Conservation (phyloP, 1,284 basidiomycete genomes). For the Retiboletus fuscus region DNA sequence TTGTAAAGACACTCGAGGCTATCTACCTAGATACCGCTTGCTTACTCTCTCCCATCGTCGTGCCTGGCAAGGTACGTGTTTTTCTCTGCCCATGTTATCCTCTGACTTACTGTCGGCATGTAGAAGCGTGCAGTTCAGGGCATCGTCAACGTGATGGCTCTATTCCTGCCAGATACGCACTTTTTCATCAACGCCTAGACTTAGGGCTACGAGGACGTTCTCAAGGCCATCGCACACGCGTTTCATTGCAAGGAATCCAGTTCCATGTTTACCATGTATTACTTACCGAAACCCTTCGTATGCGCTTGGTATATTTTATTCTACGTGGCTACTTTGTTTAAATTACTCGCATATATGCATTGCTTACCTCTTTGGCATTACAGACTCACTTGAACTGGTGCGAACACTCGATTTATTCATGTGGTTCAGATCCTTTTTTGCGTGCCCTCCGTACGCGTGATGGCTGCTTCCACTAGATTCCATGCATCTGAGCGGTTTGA, state of each 20-base stretch:
- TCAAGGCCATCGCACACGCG: conserved; percentile 75
- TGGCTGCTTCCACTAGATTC: conserved; percentile 75
- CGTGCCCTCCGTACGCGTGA: conserved; percentile 71
- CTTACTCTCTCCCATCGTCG: conserved; percentile 67
- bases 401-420: conserved; percentile 77
- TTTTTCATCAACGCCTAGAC: conserved; percentile 96
- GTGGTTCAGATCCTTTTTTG: conserved; percentile 73
- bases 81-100: not conserved
- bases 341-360: conserved; percentile 24
- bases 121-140: conserved; percentile 77
- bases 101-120: not conserved
- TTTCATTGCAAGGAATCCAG: conserved; percentile 71
- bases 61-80: conserved; percentile 76
- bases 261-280: not conserved
- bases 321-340: not conserved
- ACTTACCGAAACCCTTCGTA: not conserved
- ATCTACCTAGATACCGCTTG: conserved; percentile 90
- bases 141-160: conserved; percentile 74
- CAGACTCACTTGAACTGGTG: conserved; percentile 92
- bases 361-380: conserved; percentile 25
- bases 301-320: not conserved
- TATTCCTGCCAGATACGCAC: conserved; percentile 72
- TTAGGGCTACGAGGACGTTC: conserved; percentile 90
- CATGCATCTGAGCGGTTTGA: conserved; percentile 91
- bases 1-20: conserved; percentile 69